phyloP scores from a whole-genome alignment of 1,284 basidiomycete species.

The Bjerkandera adusta region DNA sequence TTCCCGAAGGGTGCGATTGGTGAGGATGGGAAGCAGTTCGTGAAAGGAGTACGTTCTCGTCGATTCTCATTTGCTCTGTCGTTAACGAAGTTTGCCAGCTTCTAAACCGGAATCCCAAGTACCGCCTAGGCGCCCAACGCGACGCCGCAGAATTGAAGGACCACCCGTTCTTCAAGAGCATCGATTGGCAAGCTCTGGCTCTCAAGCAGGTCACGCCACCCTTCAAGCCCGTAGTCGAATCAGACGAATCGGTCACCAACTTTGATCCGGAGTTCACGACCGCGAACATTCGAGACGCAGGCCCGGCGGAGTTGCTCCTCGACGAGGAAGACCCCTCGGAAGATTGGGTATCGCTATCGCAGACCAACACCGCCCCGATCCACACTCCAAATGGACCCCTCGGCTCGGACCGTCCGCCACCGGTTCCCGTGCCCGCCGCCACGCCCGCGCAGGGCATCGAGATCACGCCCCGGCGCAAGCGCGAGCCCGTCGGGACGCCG shows the following conservation, averaged over 20 bases:
- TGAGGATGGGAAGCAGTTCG: slow-evolving; percentile 99
- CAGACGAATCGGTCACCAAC: slow-evolving; percentile 96
- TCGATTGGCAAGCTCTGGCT: slow-evolving; percentile 88
- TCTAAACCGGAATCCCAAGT: slow-evolving; percentile 96
- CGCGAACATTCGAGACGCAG: slow-evolving; percentile 75
- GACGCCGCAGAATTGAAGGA: slow-evolving; percentile 96
- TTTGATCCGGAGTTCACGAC: slow-evolving; percentile 98
- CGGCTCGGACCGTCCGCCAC: slow-evolving; percentile 50
- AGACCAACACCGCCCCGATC: slow-evolving; percentile 36
- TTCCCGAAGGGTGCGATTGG: slow-evolving; percentile 97
- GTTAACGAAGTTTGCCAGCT: slow-evolving; percentile 51
- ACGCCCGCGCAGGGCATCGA: slow-evolving; percentile 46
- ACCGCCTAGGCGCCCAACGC: slow-evolving; percentile 88
- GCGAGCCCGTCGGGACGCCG: slow-evolving; percentile 44
- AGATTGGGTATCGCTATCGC: slow-evolving; percentile 53
- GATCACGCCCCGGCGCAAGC: slow-evolving; percentile 47
- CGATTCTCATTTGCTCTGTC: slow-evolving; percentile 18
- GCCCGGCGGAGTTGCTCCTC: slow-evolving; percentile 52
- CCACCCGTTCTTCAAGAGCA: slow-evolving; percentile 91
- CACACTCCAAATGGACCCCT: slow-evolving; percentile 75
- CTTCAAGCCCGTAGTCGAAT: slow-evolving; percentile 97
- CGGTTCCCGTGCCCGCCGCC: neutral
- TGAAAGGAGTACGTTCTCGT: slow-evolving; percentile 82
- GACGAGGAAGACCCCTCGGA: slow-evolving; percentile 78
- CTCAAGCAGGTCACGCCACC: slow-evolving; percentile 94